Percentiles rank a stretch among this genome's conserved stretches.
Conservation (phyloP, 2,329 filamentous ascomycete species). For the Aspergillus ochraceus region DNA sequence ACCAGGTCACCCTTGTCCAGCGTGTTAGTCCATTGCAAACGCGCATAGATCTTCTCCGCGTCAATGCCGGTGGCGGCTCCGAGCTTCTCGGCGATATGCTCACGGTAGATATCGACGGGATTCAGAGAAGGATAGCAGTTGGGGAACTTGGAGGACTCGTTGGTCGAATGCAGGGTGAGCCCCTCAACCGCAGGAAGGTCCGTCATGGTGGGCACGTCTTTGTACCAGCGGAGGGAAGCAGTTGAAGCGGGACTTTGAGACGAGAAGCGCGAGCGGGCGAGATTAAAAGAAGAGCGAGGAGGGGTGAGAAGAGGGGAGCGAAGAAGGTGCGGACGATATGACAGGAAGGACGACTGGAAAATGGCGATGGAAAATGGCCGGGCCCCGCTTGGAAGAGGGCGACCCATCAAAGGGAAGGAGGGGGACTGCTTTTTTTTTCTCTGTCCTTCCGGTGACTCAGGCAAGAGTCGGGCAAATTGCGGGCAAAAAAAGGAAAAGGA, state of each 20-base stretch:
- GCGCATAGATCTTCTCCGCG: conserved; percentile 39
- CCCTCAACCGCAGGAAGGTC: conserved; percentile 39
- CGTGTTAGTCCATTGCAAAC: conserved; percentile 46
- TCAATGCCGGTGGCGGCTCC: conserved; percentile 40
- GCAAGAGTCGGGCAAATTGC: conserved; percentile 17
- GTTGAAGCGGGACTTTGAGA: conserved; percentile 8
- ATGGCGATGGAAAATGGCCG: conserved; percentile 36
- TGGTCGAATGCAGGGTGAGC: conserved; percentile 41
- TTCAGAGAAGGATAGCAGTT: conserved; percentile 47
- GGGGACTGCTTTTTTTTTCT: conserved; percentile 26
- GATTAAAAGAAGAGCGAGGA: conserved; percentile 6
- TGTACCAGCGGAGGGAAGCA: conserved; percentile 9
- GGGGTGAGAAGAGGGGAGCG: conserved; percentile 19
- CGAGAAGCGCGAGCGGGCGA: conserved; percentile 8
- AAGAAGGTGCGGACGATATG: conserved; percentile 13
- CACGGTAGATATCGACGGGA: conserved; percentile 48
- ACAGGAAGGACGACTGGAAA: conserved; percentile 22
- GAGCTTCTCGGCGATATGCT: conserved; percentile 46
- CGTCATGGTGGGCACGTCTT: conserved; percentile 36
- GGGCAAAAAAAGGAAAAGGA: no score
- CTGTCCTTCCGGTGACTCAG: conserved; percentile 22
- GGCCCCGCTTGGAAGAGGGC: conserved; percentile 40
- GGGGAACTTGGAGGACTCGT: conserved; percentile 40
- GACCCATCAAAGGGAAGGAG: conserved; percentile 37
- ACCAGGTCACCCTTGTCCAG: conserved; percentile 50